Conservation (phyloP, 1,284 basidiomycete species). For the Fistulinella cinereoalba region DNA sequence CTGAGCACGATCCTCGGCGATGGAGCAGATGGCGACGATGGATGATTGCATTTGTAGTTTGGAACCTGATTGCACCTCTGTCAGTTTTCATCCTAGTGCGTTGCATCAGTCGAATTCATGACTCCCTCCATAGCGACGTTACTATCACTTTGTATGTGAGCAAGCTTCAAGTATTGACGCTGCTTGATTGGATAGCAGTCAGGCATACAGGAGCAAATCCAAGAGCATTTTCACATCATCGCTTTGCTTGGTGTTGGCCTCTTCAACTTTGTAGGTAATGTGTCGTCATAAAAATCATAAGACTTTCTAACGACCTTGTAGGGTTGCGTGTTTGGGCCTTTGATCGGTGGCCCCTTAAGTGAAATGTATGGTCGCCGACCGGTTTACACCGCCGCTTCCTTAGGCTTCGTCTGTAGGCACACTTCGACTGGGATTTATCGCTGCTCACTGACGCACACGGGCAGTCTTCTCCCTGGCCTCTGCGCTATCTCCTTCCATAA, state of each 20-base stretch:
- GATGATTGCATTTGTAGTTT: slow-evolving; percentile 28
- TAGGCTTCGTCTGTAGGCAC: slow-evolving; percentile 23
- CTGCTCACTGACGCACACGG: slow-evolving; percentile 7
- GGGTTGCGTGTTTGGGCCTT: slow-evolving; percentile 29
- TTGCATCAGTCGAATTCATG: background rate
- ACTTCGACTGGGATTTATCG: background rate
- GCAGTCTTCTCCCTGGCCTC: too few relatives aligned
- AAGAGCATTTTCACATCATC: slow-evolving; percentile 22
- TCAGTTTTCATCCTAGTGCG: slow-evolving; percentile 6
- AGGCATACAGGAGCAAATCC: slow-evolving; percentile 27
- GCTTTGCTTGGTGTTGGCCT: slow-evolving; percentile 30
- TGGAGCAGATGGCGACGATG: slow-evolving; percentile 30
- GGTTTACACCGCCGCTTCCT: slow-evolving; percentile 20
- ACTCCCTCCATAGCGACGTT: slow-evolving; percentile 17
- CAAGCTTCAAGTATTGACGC: background rate
- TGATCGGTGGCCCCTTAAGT: slow-evolving; percentile 26
- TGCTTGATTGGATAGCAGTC: slow-evolving; percentile 18
- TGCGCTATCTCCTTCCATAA: slow-evolving; percentile 19
- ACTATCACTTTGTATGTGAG: slow-evolving; percentile 30
- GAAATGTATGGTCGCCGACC: slow-evolving; percentile 28
- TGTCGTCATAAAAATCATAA: too few relatives aligned
- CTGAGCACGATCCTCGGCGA: slow-evolving; percentile 24
- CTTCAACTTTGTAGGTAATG: slow-evolving; percentile 22
- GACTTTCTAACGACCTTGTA: slow-evolving; percentile 7
- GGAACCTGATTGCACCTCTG: slow-evolving; percentile 31